These are phyloP conservation scores for Teratosphaeriaceae sp. DNA, from an alignment of 2,329 filamentous ascomycete genomes.

Conservation along the genomic window DNA sequence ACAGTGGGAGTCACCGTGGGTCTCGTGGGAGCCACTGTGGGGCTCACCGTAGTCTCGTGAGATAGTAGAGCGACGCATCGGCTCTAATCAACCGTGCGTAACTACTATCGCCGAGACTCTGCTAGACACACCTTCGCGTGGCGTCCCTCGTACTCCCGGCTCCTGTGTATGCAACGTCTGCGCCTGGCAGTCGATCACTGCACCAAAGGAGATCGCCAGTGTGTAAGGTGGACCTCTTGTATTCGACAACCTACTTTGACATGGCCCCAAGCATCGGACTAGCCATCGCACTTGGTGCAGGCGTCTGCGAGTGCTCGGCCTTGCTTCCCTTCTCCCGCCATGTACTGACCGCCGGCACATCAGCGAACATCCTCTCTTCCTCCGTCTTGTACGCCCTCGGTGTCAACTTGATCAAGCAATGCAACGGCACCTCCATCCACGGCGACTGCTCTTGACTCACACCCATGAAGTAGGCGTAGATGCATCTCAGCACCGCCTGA, in stretches of 20 bases:
- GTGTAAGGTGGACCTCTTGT: not conserved
- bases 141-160: too few relatives aligned
- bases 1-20: too few relatives aligned
- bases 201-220: not conserved
- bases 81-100: too few relatives aligned
- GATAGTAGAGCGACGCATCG: too few relatives aligned
- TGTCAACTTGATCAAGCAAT: conserved; percentile 94
- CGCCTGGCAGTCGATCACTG: too few relatives aligned
- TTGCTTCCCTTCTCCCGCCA: conserved; percentile 92
- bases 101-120: too few relatives aligned
- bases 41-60: too few relatives aligned
- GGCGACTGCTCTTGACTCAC: conserved; percentile 86
- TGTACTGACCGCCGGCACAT: conserved; percentile 93
- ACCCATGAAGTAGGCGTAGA: conserved; percentile 99
- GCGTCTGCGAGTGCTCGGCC: conserved; percentile 58
- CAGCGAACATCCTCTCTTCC: conserved; percentile 78
- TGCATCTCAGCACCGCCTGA: conserved; percentile 92
- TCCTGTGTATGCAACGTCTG: too few relatives aligned
- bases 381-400: conserved; percentile 91
- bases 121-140: too few relatives aligned
- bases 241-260: not conserved
- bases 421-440: conserved; percentile 97
- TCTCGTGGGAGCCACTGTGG: too few relatives aligned
- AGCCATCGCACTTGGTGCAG: not conserved
- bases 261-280: conserved; percentile 4